Percentiles rank a stretch among this genome's conserved stretches.
Evolutionary conservation across 352 stramenopile genomes (phyloP).

Genomic region (Globisporangium sylvaticum): DNA sequence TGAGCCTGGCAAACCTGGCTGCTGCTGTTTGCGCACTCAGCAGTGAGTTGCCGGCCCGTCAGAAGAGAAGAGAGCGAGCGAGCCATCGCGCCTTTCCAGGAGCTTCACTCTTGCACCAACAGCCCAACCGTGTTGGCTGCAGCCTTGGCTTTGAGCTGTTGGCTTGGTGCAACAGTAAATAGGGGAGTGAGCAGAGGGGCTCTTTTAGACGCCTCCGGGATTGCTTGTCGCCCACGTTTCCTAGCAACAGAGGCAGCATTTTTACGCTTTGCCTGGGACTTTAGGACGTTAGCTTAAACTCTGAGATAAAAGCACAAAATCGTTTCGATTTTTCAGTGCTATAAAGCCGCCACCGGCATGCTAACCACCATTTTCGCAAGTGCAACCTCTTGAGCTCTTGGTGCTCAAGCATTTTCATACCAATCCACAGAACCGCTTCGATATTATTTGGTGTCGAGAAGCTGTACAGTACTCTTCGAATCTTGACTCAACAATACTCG

Average conservation of each 20-base stretch:
- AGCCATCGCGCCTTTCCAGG: neutral
- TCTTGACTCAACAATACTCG: neutral
- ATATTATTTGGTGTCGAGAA: neutral
- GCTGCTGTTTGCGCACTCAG: neutral
- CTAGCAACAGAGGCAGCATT: neutral
- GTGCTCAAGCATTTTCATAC: neutral
- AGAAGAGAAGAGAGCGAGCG: neutral
- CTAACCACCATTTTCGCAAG: neutral
- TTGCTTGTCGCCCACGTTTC: neutral
- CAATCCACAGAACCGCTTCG: neutral
- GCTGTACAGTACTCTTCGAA: neutral
- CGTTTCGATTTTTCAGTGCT: neutral
- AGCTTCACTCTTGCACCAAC: neutral
- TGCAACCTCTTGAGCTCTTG: neutral
- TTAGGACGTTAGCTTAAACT: neutral
- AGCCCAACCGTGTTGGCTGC: neutral
- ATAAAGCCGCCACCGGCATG: neutral
- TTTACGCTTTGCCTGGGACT: neutral
- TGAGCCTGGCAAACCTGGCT: too few species aligned
- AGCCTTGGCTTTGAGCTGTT: neutral
- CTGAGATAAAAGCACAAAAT: neutral
- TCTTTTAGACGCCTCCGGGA: neutral
- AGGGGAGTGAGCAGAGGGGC: neutral
- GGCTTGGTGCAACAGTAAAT: neutral
- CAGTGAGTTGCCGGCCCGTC: neutral